A percentile compares a stretch with the other conserved stretches of the same genome.
These are phyloP conservation scores for Chenopodium formosanum DNA, from an alignment of 148 eudicot species.

Conservation along the genomic window DNA sequence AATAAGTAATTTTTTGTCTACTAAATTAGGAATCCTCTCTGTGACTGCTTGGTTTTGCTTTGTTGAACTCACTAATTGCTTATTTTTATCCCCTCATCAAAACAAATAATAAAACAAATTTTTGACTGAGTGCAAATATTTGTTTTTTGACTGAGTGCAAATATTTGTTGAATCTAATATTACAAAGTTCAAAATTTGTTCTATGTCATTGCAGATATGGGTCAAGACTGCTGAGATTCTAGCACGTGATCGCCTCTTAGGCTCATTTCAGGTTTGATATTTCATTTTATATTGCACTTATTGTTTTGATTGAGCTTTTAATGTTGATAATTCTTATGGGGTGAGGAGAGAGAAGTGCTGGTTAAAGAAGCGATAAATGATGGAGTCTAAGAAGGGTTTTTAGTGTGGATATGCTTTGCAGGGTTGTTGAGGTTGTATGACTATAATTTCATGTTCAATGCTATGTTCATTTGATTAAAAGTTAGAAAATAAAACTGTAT, in stretches of 20 bases:
- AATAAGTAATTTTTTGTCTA: background rate
- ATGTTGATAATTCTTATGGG: background rate
- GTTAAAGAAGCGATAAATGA: background rate
- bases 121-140: background rate
- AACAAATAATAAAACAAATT: background rate
- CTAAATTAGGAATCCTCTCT: background rate
- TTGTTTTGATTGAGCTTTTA: background rate
- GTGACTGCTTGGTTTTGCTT: background rate
- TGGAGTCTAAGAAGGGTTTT: background rate
- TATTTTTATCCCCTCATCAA: background rate
- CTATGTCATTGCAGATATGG: constrained; percentile 60
- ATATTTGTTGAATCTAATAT: background rate
- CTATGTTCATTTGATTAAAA: background rate
- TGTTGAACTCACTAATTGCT: background rate
- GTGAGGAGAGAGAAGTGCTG: background rate
- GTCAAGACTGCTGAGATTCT: constrained; percentile 92
- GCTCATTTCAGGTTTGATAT: constrained; percentile 72
- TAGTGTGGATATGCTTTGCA: background rate
- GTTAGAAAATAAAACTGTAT: background rate
- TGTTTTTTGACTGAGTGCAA: background rate
- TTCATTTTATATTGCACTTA: background rate
- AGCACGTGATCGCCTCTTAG: constrained; percentile 93
- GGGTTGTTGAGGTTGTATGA: background rate
- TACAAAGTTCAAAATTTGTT: too few species aligned
- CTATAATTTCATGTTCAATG: background rate